Conservation (phyloP, 495 filamentous ascomycete genomes). For the Tuber brumale region DNA sequence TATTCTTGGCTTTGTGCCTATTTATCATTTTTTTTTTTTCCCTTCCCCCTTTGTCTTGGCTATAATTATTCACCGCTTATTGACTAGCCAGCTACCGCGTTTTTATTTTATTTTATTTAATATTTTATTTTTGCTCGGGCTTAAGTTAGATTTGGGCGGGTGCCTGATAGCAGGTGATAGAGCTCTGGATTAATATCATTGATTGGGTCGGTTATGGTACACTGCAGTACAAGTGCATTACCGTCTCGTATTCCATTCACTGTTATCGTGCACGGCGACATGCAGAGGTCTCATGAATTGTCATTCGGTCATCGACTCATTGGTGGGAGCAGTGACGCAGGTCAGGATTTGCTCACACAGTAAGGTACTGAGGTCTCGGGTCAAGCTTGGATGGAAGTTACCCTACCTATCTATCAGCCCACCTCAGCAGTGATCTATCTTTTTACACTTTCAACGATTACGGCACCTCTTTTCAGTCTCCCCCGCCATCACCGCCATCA, state of each 20-base stretch:
- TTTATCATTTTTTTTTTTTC: not conserved
- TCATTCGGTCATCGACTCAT: not conserved
- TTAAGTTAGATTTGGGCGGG: not conserved
- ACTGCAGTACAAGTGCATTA: not conserved
- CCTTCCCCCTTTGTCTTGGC: not conserved
- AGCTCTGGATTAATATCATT: not conserved
- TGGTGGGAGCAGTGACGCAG: not conserved
- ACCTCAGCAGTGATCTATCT: not conserved
- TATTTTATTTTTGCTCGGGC: not conserved
- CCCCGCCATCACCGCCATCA: not conserved
- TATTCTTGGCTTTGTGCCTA: not conserved
- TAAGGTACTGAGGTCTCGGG: not conserved
- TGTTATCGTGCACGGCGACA: not conserved
- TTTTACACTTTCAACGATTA: not conserved
- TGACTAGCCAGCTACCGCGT: not conserved
- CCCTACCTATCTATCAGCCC: not conserved
- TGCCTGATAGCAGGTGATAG: not conserved
- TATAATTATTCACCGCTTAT: not conserved
- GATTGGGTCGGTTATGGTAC: not conserved
- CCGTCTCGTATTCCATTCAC: not conserved
- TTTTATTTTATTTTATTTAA: not conserved
- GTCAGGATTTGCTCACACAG: not conserved
- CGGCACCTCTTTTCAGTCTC: not conserved
- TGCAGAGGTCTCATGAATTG: not conserved
- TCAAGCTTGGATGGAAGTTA: not conserved